These are phyloP conservation scores for Boletus semigastroideus DNA, from an alignment of 1,284 basidiomycete genomes.

Conservation along the genomic window DNA sequence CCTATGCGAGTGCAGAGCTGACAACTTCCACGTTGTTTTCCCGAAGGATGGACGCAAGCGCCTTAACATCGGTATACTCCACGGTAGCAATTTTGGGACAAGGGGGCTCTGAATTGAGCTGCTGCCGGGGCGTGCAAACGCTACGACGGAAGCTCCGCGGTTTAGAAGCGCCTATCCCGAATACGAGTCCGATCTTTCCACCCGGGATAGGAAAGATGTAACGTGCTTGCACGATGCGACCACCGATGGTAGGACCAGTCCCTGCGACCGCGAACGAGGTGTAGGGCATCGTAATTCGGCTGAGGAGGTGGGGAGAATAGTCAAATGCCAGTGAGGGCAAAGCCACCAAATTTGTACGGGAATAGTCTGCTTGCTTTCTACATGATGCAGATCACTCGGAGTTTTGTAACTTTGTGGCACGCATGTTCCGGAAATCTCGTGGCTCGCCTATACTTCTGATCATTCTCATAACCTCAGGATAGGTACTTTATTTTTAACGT, in stretches of 20 bases:
- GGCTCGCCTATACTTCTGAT: too few species aligned
- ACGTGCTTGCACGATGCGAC: slow-evolving; percentile 30
- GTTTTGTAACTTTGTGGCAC: too few species aligned
- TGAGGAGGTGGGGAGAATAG: neutral
- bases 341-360: slow-evolving; percentile 8
- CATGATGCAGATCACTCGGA: too few species aligned
- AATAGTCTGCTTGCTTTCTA: too few species aligned
- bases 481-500: too few species aligned
- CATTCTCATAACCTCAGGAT: too few species aligned
- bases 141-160: slow-evolving; percentile 25
- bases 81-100: slow-evolving; percentile 26
- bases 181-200: neutral
- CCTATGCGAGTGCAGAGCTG: slow-evolving; percentile 33
- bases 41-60: slow-evolving; percentile 31
- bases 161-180: slow-evolving; percentile 18
- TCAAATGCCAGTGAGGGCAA: neutral
- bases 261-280: slow-evolving; percentile 33
- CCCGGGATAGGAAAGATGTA: neutral
- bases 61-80: slow-evolving; percentile 32
- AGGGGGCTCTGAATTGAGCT: slow-evolving; percentile 17
- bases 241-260: slow-evolving; percentile 32
- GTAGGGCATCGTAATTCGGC: slow-evolving; percentile 24
- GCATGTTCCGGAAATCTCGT: too few species aligned
- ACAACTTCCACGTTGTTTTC: slow-evolving; percentile 37
- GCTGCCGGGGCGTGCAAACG: slow-evolving; percentile 24